These are phyloP conservation scores for Cryptococcus wingfieldii DNA, from an alignment of 1,284 basidiomycete genomes.

Conservation along the genomic window DNA sequence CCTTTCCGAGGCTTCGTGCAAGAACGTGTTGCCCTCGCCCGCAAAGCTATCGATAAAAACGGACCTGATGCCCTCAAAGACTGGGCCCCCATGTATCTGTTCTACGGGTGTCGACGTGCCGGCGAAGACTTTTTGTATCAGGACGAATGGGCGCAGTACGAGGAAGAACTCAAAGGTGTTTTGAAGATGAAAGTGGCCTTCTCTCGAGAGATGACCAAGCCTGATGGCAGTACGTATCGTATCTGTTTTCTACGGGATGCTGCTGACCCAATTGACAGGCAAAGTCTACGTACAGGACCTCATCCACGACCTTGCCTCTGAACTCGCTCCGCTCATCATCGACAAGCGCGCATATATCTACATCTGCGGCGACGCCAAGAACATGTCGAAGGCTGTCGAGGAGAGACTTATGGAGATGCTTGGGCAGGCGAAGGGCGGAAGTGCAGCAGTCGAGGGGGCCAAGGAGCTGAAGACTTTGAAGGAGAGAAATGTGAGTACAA, in stretches of 20 bases:
- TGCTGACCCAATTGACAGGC: constrained; percentile 36
- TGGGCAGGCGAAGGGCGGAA: constrained; percentile 88
- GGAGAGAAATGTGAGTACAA: constrained; percentile 59
- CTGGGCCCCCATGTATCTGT: constrained; percentile 91
- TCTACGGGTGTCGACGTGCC: constrained; percentile 89
- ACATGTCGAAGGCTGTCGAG: constrained; percentile 93
- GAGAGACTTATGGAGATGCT: constrained; percentile 77
- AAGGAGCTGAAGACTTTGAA: constrained; percentile 91
- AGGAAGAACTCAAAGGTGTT: constrained; percentile 80
- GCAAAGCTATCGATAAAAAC: constrained; percentile 88
- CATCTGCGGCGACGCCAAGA: constrained; percentile 94
- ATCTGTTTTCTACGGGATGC: not conserved
- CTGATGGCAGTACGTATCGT: constrained; percentile 62
- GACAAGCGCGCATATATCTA: constrained; percentile 92
- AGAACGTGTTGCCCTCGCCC: constrained; percentile 91
- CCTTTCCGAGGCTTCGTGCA: constrained; percentile 98
- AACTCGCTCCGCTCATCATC: constrained; percentile 80
- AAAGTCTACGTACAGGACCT: constrained; percentile 98
- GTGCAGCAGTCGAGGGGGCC: constrained; percentile 73
- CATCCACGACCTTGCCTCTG: constrained; percentile 76
- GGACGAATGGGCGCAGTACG: constrained; percentile 90
- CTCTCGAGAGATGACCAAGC: constrained; percentile 70
- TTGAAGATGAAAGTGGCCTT: constrained; percentile 84
- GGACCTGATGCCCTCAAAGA: constrained; percentile 81
- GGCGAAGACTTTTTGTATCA: constrained; percentile 88